These are phyloP conservation scores for Rhizoctonia solani DNA, from an alignment of 1,284 basidiomycete species.

Conservation along the genomic window DNA sequence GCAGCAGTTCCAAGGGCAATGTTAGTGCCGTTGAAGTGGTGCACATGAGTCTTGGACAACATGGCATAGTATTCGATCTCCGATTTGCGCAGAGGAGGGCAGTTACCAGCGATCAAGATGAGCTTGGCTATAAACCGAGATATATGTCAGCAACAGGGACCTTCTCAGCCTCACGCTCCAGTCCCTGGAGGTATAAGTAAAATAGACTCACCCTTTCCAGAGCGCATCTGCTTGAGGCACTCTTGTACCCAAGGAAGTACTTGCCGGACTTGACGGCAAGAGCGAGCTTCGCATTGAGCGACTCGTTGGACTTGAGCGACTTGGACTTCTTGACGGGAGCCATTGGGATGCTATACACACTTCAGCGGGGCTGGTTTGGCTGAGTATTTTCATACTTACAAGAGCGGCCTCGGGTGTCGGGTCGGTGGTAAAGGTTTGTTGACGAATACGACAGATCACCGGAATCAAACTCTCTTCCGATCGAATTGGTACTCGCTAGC, in stretches of 20 bases:
- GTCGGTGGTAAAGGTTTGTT: slow-evolving; percentile 9
- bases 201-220: slow-evolving; percentile 85
- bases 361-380: neutral
- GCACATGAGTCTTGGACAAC: slow-evolving; percentile 96
- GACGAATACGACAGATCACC: no score
- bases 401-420: neutral
- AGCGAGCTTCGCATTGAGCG: slow-evolving; percentile 92
- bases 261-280: slow-evolving; percentile 98
- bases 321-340: slow-evolving; percentile 95
- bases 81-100: slow-evolving; percentile 97
- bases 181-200: slow-evolving; percentile 66
- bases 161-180: slow-evolving; percentile 97
- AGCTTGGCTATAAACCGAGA: slow-evolving; percentile 78
- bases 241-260: slow-evolving; percentile 94
- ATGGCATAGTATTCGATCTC: slow-evolving; percentile 99
- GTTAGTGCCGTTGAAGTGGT: slow-evolving; percentile 97
- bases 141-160: slow-evolving; percentile 71
- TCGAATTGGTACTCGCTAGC: neutral
- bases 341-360: slow-evolving; percentile 54
- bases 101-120: slow-evolving; percentile 98
- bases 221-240: slow-evolving; percentile 98
- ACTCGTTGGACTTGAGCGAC: slow-evolving; percentile 88
- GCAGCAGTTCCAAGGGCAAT: slow-evolving; percentile 98
- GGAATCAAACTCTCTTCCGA: neutral
- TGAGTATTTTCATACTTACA: neutral